phyloP scores from a whole-genome alignment of 805 yeast genomes.

The Kodamaea fukazawae region DNA sequence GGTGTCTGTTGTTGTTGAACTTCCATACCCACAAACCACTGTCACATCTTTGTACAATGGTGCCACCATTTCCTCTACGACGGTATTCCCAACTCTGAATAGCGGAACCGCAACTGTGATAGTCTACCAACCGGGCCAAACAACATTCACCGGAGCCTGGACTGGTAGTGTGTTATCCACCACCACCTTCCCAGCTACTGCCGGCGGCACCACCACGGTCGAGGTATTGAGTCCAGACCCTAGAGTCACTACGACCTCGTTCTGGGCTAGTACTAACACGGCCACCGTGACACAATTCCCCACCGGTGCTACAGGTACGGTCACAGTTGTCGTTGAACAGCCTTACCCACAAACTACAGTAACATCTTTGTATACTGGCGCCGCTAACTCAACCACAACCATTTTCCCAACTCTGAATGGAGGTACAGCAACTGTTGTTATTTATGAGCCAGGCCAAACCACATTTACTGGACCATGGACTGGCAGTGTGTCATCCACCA shows the following conservation, averaged over 20 bases:
- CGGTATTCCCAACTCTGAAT: neutral
- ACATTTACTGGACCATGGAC: slow-evolving; percentile 9
- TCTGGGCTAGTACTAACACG: slow-evolving; percentile 8
- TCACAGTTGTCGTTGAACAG: slow-evolving; percentile 9
- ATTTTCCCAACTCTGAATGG: neutral
- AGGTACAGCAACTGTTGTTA: slow-evolving; percentile 11
- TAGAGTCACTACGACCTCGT: neutral
- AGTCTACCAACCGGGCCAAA: slow-evolving; percentile 10
- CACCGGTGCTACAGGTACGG: too few species aligned
- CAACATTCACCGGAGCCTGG: slow-evolving; percentile 9
- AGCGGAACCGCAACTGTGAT: slow-evolving; percentile 13
- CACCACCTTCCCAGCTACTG: slow-evolving; percentile 3
- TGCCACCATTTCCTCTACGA: neutral
- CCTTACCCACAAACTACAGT: slow-evolving; percentile 8
- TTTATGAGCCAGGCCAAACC: slow-evolving; percentile 11
- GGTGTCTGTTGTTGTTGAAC: slow-evolving; percentile 11
- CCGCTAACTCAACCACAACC: neutral
- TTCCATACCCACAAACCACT: slow-evolving; percentile 7
- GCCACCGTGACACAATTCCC: too few species aligned
- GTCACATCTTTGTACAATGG: slow-evolving; percentile 3
- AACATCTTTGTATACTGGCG: slow-evolving; percentile 1
- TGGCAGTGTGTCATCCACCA: slow-evolving; percentile 7
- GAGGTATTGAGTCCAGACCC: slow-evolving; percentile 9
- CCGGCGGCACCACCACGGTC: slow-evolving; percentile 10
- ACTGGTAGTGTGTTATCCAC: slow-evolving; percentile 9